Percentiles rank a stretch among this genome's conserved stretches.
Conservation (phyloP, 169 alveolate genomes). For the Plasmodium blacklocki region DNA sequence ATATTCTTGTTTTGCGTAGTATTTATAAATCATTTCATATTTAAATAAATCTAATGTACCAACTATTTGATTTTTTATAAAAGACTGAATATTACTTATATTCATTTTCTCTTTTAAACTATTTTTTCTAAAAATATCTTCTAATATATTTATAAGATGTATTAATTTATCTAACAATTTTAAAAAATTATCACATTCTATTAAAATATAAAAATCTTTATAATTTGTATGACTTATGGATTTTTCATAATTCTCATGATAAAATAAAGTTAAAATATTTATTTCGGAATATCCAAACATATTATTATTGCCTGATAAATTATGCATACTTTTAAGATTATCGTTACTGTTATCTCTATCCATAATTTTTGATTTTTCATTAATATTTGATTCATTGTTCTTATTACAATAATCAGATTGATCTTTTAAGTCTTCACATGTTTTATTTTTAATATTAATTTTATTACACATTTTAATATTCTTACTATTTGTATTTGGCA, state of each 20-base stretch:
- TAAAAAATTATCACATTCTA: slow-evolving; percentile 3
- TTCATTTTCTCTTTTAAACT: slow-evolving; percentile 27
- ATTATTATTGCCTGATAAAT: slow-evolving; percentile 7
- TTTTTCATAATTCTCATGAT: slow-evolving; percentile 75
- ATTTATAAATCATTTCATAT: slow-evolving; percentile 63
- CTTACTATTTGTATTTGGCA: not conserved
- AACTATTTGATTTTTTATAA: slow-evolving; percentile 43
- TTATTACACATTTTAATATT: not conserved
- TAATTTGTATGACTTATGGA: slow-evolving; percentile 53
- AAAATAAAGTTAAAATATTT: slow-evolving; percentile 44
- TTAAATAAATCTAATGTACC: slow-evolving; percentile 71
- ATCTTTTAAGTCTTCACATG: not conserved
- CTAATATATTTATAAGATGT: slow-evolving; percentile 25
- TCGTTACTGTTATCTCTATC: not conserved
- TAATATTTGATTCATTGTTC: not conserved
- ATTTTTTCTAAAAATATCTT: slow-evolving; percentile 39
- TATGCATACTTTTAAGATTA: not conserved
- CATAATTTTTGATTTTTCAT: not conserved
- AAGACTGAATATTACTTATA: slow-evolving; percentile 12
- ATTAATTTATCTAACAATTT: slow-evolving; percentile 24
- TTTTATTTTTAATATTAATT: not conserved
- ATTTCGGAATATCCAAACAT: slow-evolving; percentile 9
- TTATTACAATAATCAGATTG: not conserved
- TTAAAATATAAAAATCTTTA: slow-evolving; percentile 43
- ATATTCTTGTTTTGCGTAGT: slow-evolving; percentile 68